Evolutionary conservation across 352 stramenopile species (phyloP).

Genomic region (Globisporangium canariense): DNA sequence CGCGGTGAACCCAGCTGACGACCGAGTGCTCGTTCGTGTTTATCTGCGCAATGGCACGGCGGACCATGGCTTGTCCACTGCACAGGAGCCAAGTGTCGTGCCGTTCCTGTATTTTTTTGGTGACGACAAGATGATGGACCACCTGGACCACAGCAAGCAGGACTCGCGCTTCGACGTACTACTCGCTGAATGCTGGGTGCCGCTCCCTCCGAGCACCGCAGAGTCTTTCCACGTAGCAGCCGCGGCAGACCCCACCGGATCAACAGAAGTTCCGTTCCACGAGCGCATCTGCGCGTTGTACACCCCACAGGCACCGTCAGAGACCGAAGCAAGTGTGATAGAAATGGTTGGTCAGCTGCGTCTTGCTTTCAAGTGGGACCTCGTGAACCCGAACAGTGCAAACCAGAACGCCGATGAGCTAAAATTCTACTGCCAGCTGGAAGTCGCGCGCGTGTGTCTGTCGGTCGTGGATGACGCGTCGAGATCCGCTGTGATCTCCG

Average conservation of each 20-base stretch:
- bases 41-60: slow-evolving; percentile 72
- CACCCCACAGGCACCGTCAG: slow-evolving; percentile 26
- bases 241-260: slow-evolving; percentile 20
- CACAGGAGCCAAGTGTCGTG: slow-evolving; percentile 82
- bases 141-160: slow-evolving; percentile 83
- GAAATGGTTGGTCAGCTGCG: slow-evolving; percentile 77
- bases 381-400: slow-evolving; percentile 46
- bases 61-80: slow-evolving; percentile 69
- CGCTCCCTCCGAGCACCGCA: slow-evolving; percentile 39
- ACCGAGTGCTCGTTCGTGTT: slow-evolving; percentile 67
- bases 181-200: slow-evolving; percentile 77
- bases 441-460: slow-evolving; percentile 70
- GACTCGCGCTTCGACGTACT: slow-evolving; percentile 77
- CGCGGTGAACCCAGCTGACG: slow-evolving; percentile 9
- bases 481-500: slow-evolving; percentile 28
- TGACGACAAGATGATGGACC: slow-evolving; percentile 83
- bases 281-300: slow-evolving; percentile 74
- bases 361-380: slow-evolving; percentile 77
- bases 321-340: slow-evolving; percentile 21
- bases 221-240: slow-evolving; percentile 12
- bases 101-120: slow-evolving; percentile 88
- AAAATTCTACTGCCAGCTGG: slow-evolving; percentile 63
- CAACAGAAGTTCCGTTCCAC: slow-evolving; percentile 40
- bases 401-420: slow-evolving; percentile 48
- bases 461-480: slow-evolving; percentile 68